Evolutionary conservation across 2,329 filamentous ascomycete genomes (phyloP).

Genomic region (Alternaria sp.): DNA sequence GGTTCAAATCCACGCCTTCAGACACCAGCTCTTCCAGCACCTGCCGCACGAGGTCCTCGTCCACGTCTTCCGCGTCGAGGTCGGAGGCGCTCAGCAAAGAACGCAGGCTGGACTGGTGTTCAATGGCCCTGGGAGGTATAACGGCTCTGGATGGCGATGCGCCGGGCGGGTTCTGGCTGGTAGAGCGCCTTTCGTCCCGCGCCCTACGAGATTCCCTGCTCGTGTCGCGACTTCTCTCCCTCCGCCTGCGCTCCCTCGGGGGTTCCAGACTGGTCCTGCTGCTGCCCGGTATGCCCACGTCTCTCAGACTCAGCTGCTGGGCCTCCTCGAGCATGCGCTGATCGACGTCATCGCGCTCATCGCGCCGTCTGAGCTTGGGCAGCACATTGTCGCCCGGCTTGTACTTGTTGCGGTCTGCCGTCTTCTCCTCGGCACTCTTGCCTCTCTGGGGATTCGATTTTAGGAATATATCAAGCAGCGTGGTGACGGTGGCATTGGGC

Average conservation of each 20-base stretch:
- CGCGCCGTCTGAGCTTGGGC: slow-evolving; percentile 63
- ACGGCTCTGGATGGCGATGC: slow-evolving; percentile 32
- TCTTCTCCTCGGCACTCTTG: slow-evolving; percentile 75
- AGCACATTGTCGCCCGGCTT: slow-evolving; percentile 83
- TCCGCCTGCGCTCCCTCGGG: slow-evolving; percentile 43
- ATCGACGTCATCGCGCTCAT: slow-evolving; percentile 70
- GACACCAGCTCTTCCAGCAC: slow-evolving; percentile 88
- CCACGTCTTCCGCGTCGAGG: slow-evolving; percentile 78
- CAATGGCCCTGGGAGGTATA: slow-evolving; percentile 67
- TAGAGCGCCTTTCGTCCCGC: slow-evolving; percentile 34
- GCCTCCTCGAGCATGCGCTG: slow-evolving; percentile 75
- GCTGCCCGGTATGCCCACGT: slow-evolving; percentile 63
- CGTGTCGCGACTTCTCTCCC: slow-evolving; percentile 52
- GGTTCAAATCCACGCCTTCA: slow-evolving; percentile 88
- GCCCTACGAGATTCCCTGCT: slow-evolving; percentile 43
- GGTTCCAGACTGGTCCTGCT: slow-evolving; percentile 53
- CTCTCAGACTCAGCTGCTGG: slow-evolving; percentile 75
- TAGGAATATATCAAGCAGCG: slow-evolving; percentile 87
- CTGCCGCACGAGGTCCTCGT: slow-evolving; percentile 87
- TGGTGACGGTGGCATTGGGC: slow-evolving; percentile 90
- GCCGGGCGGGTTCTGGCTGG: slow-evolving; percentile 37
- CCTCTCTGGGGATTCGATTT: slow-evolving; percentile 79
- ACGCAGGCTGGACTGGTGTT: slow-evolving; percentile 88
- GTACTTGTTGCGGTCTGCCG: slow-evolving; percentile 78
- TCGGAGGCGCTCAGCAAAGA: slow-evolving; percentile 85